A percentile compares a stretch with the other conserved stretches of the same genome.
Conservation (phyloP, 1,284 basidiomycete genomes). For the Leucoagaricus sp. region DNA sequence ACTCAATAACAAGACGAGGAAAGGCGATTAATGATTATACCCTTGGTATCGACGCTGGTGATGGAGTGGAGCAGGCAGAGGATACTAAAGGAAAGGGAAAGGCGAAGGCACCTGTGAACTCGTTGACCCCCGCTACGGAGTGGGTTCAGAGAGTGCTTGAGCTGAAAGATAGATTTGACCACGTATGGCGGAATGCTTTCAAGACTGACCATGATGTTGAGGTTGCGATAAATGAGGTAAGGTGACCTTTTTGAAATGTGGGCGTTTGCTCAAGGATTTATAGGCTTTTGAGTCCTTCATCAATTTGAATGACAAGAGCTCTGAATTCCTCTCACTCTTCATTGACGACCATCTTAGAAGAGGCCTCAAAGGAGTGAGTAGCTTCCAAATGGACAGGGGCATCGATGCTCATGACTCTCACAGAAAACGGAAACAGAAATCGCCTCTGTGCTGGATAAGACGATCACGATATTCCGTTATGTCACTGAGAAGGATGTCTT, state of each 20-base stretch:
- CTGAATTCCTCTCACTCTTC: constrained; percentile 96
- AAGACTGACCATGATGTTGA: constrained; percentile 79
- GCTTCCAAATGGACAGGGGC: background rate
- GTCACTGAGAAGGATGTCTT: constrained; percentile 97
- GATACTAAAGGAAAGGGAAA: constrained; percentile 48
- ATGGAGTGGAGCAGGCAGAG: constrained; percentile 34
- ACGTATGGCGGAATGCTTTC: constrained; percentile 74
- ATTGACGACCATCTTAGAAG: constrained; percentile 98
- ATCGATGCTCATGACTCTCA: constrained; percentile 11
- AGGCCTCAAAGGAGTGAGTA: constrained; percentile 88
- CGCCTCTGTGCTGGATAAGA: constrained; percentile 89
- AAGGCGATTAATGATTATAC: constrained; percentile 76
- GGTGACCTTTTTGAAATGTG: constrained; percentile 19
- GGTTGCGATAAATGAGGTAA: constrained; percentile 84
- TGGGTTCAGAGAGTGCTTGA: constrained; percentile 96
- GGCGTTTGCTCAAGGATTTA: constrained; percentile 5
- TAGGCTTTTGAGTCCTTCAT: constrained; percentile 94
- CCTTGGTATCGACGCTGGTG: constrained; percentile 35
- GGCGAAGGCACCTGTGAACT: constrained; percentile 51
- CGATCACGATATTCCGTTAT: constrained; percentile 94
- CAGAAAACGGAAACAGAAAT: constrained; percentile 96
- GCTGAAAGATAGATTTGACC: constrained; percentile 91
- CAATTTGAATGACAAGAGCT: constrained; percentile 85
- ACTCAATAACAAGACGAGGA: constrained; percentile 78
- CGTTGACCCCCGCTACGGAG: constrained; percentile 67